Base-by-base conservation (phyloP, 2,329 filamentous ascomycete genomes). In the Fusarium humuli region DNA sequence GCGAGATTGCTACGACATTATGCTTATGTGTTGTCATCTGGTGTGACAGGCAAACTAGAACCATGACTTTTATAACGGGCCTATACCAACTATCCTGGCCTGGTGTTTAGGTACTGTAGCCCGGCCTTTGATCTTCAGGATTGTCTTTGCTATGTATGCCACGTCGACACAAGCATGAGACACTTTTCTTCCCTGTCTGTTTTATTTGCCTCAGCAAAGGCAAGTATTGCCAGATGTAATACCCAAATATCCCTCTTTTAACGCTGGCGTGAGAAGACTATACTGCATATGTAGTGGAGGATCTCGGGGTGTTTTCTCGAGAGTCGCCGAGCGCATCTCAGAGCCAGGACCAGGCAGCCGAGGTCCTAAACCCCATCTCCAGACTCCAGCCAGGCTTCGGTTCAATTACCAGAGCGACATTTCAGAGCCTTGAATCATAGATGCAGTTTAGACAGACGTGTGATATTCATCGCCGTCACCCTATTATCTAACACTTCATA, bases 401-500 rank as follows among this genome's bases (percentile, higher is more conserved):
- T 46, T 46, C 44, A 29, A 18, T 9, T 14, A 29, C 16, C 32
- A 52, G 18, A 16, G 49, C 20, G 18, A 48, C 29, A 64, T 49
- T 37, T 44, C 46, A 34, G 32, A 40, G 45, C 32, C 61, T 56
- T 56, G 58, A 52, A 58, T 67, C 59, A 66, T 30, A 48, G 55
- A 57, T 57, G 61, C 56, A 69, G 49, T 65, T 65, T 37, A 37
- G 32, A 69, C 61, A 37, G 32, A 69, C 61, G 60, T 69, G 65
- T 65, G 57, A 46, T 61, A 32, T 49, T 53, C 61, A 66, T 66
- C 44, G 40, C 59, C 69, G 58, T 73, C 70, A 67, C 66, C 67
- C 63, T 67, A 74, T 69, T 76, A 76, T 75, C 69, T 64, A 42
- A 57, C 42, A 63, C 23, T 37, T 68, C 63, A 73, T 70, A 77